These are phyloP conservation scores for Globisporangium takayamanum DNA, from an alignment of 352 stramenopile species.

Conservation along the genomic window DNA sequence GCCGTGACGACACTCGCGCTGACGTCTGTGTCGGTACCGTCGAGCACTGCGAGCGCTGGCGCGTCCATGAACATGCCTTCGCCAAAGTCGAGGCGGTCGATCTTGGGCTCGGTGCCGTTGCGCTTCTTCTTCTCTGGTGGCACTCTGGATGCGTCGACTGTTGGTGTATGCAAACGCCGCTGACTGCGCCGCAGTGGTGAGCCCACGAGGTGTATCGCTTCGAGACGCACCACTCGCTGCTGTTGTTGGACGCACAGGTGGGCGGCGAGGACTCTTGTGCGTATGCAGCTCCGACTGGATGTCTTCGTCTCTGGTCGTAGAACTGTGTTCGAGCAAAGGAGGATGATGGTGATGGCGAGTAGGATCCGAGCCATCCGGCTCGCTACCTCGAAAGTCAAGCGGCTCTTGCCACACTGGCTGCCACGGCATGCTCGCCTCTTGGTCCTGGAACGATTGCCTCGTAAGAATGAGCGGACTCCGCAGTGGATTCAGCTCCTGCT, in stretches of 20 bases:
- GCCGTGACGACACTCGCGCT: too few species aligned
- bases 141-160: slow-evolving; percentile 4
- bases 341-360: background rate
- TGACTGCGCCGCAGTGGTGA: slow-evolving; percentile 6
- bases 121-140: too few species aligned
- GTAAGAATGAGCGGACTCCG: slow-evolving; percentile 10
- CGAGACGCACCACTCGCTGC: background rate
- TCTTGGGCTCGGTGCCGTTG: too few species aligned
- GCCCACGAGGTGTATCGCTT: background rate
- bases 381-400: background rate
- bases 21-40: too few species aligned
- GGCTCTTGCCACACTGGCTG: slow-evolving; percentile 17
- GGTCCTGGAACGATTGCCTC: slow-evolving; percentile 12
- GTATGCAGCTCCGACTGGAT: background rate
- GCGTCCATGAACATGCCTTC: too few species aligned
- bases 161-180: slow-evolving; percentile 9
- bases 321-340: background rate
- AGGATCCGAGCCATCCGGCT: background rate
- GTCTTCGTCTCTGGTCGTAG: background rate
- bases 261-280: background rate
- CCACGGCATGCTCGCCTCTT: slow-evolving; percentile 20
- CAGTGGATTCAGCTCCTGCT: slow-evolving; percentile 1
- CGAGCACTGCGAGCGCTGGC: too few species aligned
- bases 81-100: too few species aligned
- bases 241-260: slow-evolving; percentile 6